Evolutionary conservation across 2,329 filamentous ascomycete species (phyloP), one percentile per base, ranked within the genome.

Genomic region (Purpureocillium lavendulum): DNA sequence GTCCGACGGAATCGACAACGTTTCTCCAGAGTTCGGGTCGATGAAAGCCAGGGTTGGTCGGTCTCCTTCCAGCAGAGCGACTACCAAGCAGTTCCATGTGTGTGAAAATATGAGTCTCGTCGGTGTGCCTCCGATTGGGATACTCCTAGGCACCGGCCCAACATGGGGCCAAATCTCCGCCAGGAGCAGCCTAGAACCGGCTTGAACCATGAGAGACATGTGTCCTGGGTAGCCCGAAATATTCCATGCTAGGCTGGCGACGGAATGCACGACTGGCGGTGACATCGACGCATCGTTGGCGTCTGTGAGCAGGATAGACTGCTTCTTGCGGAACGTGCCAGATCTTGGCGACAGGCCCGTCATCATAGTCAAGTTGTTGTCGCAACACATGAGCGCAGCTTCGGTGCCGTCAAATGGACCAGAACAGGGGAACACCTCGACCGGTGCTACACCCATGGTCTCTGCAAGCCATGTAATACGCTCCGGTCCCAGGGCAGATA

Each of bases 71-170:
- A 61, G 58, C 14, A 74, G 61, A 1, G 69, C 73, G n/a, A 76
- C 72, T 30, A 82, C 56, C 21, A 75, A 63, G 45, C 65, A 75
- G 30, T 71, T 64, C 35, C 78, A 65, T 7, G 58, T 57, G 29
- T 67, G 62, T 2, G 74, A 80, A 49, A 75, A 79, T 4, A 82
- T 55, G 1, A 81, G 49, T 32, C 71, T 69, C 11, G 58, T 59
- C 2, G 74, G 74, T 2, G 69, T 70, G 8, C 70, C 70, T 2
- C 60, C 49, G 2, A 77, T 49, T 0, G 61, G 57, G 3, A 80
- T 60, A 16, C 59, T 64, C 24, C 76, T 66, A 30, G 72, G 70
- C 4, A 78, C 68, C 3, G 68, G 61, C 5, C 66, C 65, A 11
- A 62, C 50, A 21, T 62, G 58, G 6, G 58, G 51, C 40, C 71